Base-by-base conservation (phyloP, 202 grass and related monocot genomes). In the Setaria italica region DNA sequence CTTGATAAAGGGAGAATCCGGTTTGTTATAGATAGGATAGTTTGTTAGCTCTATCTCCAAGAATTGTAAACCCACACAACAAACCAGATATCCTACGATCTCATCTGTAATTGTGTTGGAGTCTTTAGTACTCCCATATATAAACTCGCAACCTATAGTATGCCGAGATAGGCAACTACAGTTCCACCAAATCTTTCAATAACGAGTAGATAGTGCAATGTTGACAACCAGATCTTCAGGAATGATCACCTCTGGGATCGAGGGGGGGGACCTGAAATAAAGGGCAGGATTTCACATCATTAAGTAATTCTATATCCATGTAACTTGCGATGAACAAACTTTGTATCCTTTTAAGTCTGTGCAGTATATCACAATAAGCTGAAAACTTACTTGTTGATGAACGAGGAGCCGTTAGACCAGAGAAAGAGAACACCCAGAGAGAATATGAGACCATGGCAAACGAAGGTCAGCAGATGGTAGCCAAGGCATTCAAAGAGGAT, bases 401-500 rank as follows among this genome's bases (percentile, higher is more conserved):
- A 94, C 9, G 92, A 86, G 0, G 86, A 90, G 35, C 90, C 94
- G 19, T 96, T 94, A 76, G 97, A 99, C 94, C 94, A 99, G 65
- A 99, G 87, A 76, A 99, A 99, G 33, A 97, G 90, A 49, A 90
- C 64, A 47, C 82, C 94, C 76, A 99, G 70, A 50, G 92, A 93
- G 85, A 99, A 73, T 75, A 99, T 87, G 72, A 99, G 88, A 67
- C 90, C 92, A 75, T 99, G 97, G 88, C 90, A 89, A 56, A 97
- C 29, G 1, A 99, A 87, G 39, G 94, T 91, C 47, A 97, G 78
- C 41, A 99, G 94, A 87, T 93, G 97, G 90, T 93, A 99, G 55
- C 84, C 97, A 77, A 97, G 69, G 59, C 91, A 88, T 89, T 99
- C 94, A 62, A 99, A 97, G 9, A 97, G 47, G 74, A 97, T 74